These are phyloP conservation scores for Hericium alpestre DNA, from an alignment of 768 basidiomycete genomes.

Conservation along the genomic window DNA sequence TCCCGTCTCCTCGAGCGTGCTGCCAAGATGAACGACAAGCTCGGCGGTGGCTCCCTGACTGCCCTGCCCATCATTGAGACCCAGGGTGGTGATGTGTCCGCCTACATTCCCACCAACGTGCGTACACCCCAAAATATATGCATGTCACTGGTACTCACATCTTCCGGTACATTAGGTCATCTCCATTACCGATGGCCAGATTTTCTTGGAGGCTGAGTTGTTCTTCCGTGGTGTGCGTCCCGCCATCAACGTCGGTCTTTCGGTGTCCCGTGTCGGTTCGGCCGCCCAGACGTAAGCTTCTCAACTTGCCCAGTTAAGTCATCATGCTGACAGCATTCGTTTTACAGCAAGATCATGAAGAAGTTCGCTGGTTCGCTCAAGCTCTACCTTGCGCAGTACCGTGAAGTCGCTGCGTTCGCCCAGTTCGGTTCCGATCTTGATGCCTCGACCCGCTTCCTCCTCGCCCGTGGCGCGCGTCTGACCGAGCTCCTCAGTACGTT, in stretches of 20 bases:
- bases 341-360: conserved; percentile 92
- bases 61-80: conserved; percentile 99
- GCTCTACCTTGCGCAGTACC: conserved; percentile 99
- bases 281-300: conserved; percentile 92
- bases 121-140: conserved; percentile 16
- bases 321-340: not conserved
- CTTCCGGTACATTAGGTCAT: conserved; percentile 58
- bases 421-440: conserved; percentile 99
- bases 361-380: conserved; percentile 99
- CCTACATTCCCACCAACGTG: conserved; percentile 93
- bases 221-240: conserved; percentile 99
- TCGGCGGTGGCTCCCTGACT: conserved; percentile 97
- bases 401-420: conserved; percentile 98
- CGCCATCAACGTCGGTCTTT: conserved; percentile 99
- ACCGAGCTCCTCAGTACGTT: conserved; percentile 71
- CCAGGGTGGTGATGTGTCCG: conserved; percentile 99
- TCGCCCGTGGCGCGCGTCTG: conserved; percentile 94
- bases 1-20: conserved; percentile 99
- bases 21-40: conserved; percentile 99
- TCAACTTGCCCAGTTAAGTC: not conserved
- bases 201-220: conserved; percentile 99
- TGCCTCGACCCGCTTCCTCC: conserved; percentile 97
- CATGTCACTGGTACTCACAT: not conserved
- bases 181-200: conserved; percentile 99
- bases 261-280: conserved; percentile 99